Evolutionary conservation across 768 basidiomycete genomes (phyloP).

Genomic region (Collybiopsis confluens): DNA sequence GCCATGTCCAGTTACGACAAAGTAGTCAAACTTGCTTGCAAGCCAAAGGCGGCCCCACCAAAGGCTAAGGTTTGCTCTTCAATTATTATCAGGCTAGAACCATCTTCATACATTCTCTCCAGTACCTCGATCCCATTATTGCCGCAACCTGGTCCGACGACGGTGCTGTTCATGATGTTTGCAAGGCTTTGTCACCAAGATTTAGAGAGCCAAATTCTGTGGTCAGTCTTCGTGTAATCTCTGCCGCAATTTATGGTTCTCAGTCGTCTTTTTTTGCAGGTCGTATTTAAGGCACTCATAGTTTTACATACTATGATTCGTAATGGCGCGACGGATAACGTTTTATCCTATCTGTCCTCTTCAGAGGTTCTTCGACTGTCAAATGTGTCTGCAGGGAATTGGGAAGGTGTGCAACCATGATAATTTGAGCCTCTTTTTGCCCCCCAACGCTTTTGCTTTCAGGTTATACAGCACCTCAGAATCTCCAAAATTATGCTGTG

Average conservation of each 20-base stretch:
- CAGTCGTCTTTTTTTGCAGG: too few species aligned
- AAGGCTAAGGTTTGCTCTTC: conserved; percentile 75
- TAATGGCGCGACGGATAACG: conserved; percentile 92
- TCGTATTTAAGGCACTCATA: conserved; percentile 97
- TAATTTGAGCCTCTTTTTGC: not conserved
- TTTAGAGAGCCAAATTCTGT: conserved; percentile 90
- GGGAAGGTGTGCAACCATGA: conserved; percentile 66
- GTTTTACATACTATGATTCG: conserved; percentile 96
- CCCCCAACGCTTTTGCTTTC: conserved; percentile 7
- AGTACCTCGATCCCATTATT: conserved; percentile 97
- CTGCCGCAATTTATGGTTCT: not conserved
- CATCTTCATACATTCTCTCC: conserved; percentile 10
- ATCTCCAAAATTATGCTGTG: conserved; percentile 78
- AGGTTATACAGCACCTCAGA: conserved; percentile 87
- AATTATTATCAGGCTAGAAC: conserved; percentile 9
- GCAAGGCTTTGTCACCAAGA: conserved; percentile 78
- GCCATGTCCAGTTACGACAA: conserved; percentile 81
- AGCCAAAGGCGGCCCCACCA: conserved; percentile 93
- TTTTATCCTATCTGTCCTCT: conserved; percentile 77
- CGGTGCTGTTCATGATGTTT: conserved; percentile 89
- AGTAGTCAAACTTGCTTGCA: conserved; percentile 94
- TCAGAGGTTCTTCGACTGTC: conserved; percentile 77
- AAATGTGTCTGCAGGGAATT: conserved; percentile 76
- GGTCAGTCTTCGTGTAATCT: conserved; percentile 36
- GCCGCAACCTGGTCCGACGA: conserved; percentile 97